A percentile compares a stretch with the other conserved stretches of the same genome.
phyloP scores from a whole-genome alignment of 2,329 filamentous ascomycete species.

The Cytospora leucostoma region DNA sequence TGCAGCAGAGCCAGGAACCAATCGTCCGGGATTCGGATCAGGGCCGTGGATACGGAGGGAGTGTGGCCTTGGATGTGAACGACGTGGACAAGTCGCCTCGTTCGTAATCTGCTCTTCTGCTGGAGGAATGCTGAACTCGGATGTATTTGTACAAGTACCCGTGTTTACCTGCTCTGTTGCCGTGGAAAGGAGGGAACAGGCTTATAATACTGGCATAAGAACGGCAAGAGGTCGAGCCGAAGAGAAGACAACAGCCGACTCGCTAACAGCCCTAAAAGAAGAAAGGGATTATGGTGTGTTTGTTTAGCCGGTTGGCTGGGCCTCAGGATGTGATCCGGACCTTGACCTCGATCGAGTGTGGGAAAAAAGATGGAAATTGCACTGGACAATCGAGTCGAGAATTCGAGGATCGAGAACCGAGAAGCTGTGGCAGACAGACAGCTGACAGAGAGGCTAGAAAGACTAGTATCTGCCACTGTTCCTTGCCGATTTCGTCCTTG shows the following conservation, averaged over 20 bases:
- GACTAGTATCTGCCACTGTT: conserved; percentile 19
- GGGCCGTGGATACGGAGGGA: neutral
- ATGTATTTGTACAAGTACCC: conserved; percentile 6
- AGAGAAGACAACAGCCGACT: neutral
- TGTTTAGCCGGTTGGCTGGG: neutral
- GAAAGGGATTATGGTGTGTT: conserved; percentile 18
- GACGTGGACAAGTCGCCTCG: neutral
- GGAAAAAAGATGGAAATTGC: conserved; percentile 1
- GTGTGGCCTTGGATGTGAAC: neutral
- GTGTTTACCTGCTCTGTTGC: conserved; percentile 15
- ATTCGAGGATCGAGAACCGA: neutral
- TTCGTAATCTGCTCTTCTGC: conserved; percentile 5
- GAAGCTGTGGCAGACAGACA: conserved; percentile 11
- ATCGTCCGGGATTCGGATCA: conserved; percentile 9
- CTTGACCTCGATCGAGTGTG: neutral
- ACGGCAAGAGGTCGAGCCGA: neutral
- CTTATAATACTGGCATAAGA: conserved; percentile 13
- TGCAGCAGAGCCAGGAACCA: conserved; percentile 7
- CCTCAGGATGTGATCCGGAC: conserved; percentile 2
- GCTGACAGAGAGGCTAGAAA: conserved; percentile 1
- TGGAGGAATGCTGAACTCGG: neutral
- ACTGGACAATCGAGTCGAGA: conserved; percentile 9
- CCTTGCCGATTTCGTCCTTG: conserved; percentile 9
- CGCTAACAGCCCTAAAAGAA: neutral
- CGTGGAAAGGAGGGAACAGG: neutral